These are phyloP conservation scores for Akanthomyces muscarius DNA, from an alignment of 2,329 filamentous ascomycete genomes.

Conservation along the genomic window DNA sequence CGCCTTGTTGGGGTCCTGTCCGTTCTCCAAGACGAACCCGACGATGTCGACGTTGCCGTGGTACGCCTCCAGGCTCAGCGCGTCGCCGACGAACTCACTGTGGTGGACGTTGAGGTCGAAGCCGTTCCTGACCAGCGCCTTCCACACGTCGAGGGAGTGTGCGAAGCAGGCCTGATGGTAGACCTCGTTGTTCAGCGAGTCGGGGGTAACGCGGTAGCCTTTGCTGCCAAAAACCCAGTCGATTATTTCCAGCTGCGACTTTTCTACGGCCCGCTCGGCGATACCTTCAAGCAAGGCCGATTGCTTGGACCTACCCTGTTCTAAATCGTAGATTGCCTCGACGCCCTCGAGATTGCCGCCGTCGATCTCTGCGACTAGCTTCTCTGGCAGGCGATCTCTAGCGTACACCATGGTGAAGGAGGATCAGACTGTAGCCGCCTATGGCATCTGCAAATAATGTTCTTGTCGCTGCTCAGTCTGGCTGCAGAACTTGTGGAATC, in stretches of 20 bases:
- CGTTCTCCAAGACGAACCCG: not conserved
- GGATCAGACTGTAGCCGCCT: not conserved
- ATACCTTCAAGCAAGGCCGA: not conserved
- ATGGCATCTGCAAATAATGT: not conserved
- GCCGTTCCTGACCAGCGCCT: not conserved
- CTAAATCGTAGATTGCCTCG: not conserved
- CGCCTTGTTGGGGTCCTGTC: conserved; percentile 3
- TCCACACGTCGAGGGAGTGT: conserved; percentile 3
- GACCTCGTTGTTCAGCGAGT: not conserved
- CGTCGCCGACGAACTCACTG: not conserved
- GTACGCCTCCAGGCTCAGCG: not conserved
- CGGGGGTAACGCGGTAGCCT: not conserved
- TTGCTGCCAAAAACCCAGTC: not conserved
- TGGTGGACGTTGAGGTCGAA: conserved; percentile 3
- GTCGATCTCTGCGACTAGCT: not conserved
- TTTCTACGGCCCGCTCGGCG: conserved; percentile 1
- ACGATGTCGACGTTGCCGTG: not conserved
- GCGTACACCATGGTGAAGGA: not conserved
- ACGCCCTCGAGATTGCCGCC: not conserved
- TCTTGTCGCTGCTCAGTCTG: no score
- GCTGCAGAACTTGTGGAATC: no score
- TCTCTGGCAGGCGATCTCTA: not conserved
- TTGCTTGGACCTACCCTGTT: not conserved
- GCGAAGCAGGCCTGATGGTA: conserved; percentile 1
- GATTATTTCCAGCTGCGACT: not conserved